A percentile compares a stretch with the other conserved stretches of the same genome.
These are phyloP conservation scores for Kurtzmaniella quercitrusa DNA, from an alignment of 1,139 yeast species.

Conservation along the genomic window DNA sequence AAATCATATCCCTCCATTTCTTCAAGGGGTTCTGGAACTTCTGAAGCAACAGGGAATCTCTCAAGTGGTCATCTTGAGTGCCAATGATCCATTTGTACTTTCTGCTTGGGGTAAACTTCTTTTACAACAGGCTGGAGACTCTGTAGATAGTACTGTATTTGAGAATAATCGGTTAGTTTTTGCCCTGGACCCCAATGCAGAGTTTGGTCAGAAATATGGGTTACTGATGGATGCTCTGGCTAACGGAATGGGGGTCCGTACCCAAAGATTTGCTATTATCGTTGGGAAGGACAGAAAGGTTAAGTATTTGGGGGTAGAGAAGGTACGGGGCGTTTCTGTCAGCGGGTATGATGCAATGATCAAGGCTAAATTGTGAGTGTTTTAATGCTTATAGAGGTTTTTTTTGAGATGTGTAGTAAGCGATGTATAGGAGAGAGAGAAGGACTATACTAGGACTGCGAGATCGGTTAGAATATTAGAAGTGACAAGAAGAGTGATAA, in stretches of 20 bases:
- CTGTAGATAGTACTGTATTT: neutral
- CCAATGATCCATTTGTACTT: slow-evolving; percentile 27
- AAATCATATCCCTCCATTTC: slow-evolving; percentile 26
- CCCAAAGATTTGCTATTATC: slow-evolving; percentile 17
- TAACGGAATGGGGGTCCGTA: slow-evolving; percentile 17
- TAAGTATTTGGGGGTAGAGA: slow-evolving; percentile 27
- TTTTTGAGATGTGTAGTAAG: too few relatives aligned
- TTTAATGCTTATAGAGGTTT: slow-evolving; percentile 1
- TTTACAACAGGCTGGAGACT: slow-evolving; percentile 13
- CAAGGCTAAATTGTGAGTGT: slow-evolving; percentile 9
- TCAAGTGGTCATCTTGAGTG: slow-evolving; percentile 20
- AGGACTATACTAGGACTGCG: too few relatives aligned
- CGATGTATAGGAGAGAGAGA: too few relatives aligned
- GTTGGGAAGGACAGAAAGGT: slow-evolving; percentile 14
- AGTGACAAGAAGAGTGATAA: too few relatives aligned
- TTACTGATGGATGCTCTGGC: slow-evolving; percentile 21
- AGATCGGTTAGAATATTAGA: too few relatives aligned
- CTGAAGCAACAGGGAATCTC: slow-evolving; percentile 18
- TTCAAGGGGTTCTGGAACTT: slow-evolving; percentile 17
- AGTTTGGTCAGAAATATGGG: slow-evolving; percentile 17
- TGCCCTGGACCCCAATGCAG: slow-evolving; percentile 24
- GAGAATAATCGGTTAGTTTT: slow-evolving; percentile 19
- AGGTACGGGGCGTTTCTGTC: slow-evolving; percentile 52
- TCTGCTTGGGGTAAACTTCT: slow-evolving; percentile 31
- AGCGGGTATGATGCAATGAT: slow-evolving; percentile 17